Conservation (phyloP, 108 stramenopile species). For the Fragilariopsis cylindrus region DNA sequence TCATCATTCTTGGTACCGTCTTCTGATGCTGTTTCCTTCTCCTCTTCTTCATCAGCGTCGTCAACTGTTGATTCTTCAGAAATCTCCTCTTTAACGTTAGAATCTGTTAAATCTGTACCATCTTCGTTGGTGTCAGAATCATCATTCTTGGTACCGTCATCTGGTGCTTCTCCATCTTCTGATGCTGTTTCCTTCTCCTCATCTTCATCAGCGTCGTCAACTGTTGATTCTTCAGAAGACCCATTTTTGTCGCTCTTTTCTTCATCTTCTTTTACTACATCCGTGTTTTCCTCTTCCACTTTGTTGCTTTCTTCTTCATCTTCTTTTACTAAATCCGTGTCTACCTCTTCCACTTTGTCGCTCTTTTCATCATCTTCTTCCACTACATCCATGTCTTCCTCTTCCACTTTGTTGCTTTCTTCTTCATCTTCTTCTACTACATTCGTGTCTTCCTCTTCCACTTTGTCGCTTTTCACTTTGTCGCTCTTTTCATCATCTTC, state of each 20-base stretch:
- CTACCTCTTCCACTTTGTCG: background rate
- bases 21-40: background rate
- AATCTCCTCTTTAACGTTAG: background rate
- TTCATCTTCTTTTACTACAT: background rate
- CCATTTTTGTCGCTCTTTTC: background rate
- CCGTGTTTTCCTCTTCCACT: background rate
- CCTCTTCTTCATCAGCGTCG: background rate
- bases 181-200: conserved; percentile 1
- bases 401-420: no score
- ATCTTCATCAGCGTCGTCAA: background rate
- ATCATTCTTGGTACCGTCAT: background rate
- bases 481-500: background rate
- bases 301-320: background rate
- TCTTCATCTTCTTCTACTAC: background rate
- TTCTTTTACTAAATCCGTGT: background rate
- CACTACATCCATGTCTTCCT: background rate
- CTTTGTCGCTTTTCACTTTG: background rate
- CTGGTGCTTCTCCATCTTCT: background rate
- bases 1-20: background rate
- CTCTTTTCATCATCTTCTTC: background rate
- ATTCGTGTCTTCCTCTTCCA: background rate
- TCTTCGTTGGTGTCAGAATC: background rate
- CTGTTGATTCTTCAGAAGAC: background rate
- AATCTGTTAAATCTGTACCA: background rate
- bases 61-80: background rate